phyloP scores from a whole-genome alignment of 2,329 filamentous ascomycete species.

The Huntiella omanensis region DNA sequence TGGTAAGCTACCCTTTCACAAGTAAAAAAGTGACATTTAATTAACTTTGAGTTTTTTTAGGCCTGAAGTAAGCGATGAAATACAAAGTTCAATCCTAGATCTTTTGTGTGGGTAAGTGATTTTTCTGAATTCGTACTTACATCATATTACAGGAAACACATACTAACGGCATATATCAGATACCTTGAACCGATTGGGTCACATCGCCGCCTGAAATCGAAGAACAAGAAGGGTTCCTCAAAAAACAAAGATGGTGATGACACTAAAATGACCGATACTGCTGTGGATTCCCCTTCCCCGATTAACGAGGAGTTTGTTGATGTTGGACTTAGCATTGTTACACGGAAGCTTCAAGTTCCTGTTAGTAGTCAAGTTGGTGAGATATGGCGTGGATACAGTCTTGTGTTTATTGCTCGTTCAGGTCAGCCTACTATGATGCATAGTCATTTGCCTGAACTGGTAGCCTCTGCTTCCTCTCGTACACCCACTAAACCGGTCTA shows the following conservation, averaged over 20 bases:
- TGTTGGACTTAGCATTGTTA: constrained; percentile 46
- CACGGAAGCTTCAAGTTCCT: constrained; percentile 33
- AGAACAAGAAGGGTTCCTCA: constrained; percentile 14
- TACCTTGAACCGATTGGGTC: constrained; percentile 44
- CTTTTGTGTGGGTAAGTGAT: constrained; percentile 41
- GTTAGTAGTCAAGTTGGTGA: constrained; percentile 13
- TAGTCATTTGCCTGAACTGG: constrained; percentile 38
- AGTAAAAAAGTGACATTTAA: neutral
- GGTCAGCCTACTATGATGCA: constrained; percentile 39
- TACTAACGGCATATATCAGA: constrained; percentile 20
- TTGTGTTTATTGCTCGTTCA: constrained; percentile 39
- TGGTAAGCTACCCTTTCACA: constrained; percentile 29
- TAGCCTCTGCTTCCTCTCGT: constrained; percentile 29
- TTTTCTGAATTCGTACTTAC: neutral
- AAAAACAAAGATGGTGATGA: constrained; percentile 13
- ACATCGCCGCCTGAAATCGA: constrained; percentile 34
- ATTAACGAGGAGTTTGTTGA: constrained; percentile 39
- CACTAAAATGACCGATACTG: neutral
- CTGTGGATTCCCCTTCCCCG: constrained; percentile 19
- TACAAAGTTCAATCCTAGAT: constrained; percentile 47
- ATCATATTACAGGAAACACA: constrained; percentile 3
- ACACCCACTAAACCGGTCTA: constrained; percentile 25
- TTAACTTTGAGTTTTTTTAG: constrained; percentile 21
- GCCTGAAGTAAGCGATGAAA: constrained; percentile 36
- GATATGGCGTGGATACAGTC: constrained; percentile 21